phyloP scores from a whole-genome alignment of 306 rosid genomes.

The Quercus glauca region DNA sequence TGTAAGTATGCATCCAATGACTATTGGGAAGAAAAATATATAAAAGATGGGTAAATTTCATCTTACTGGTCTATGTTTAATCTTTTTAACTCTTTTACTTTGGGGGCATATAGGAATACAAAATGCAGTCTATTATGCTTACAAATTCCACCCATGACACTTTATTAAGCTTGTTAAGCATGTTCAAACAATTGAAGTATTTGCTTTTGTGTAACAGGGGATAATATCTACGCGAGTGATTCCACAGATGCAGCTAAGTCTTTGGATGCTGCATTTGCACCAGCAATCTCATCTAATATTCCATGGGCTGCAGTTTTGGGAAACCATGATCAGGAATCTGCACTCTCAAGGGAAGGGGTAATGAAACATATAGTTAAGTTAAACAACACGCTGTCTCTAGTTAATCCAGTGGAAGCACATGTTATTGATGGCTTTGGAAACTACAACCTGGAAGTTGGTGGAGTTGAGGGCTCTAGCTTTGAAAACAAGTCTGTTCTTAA shows the following conservation, averaged over 20 bases:
- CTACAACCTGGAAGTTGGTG: slow-evolving; percentile 76
- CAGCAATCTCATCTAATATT: slow-evolving; percentile 77
- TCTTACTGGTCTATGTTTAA: background rate
- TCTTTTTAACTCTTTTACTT: background rate
- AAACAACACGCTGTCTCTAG: slow-evolving; percentile 65
- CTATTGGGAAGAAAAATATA: too few relatives aligned
- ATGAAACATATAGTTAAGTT: slow-evolving; percentile 74
- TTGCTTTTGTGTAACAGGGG: slow-evolving; percentile 49
- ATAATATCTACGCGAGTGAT: slow-evolving; percentile 68
- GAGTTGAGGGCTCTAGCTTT: slow-evolving; percentile 63
- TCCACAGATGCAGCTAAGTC: slow-evolving; percentile 69
- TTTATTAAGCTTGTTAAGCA: background rate
- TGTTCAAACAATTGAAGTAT: background rate
- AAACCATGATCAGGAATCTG: slow-evolving; percentile 92
- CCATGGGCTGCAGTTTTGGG: slow-evolving; percentile 95
- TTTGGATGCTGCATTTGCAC: slow-evolving; percentile 76
- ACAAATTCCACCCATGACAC: background rate
- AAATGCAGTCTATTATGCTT: background rate
- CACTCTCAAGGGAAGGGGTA: slow-evolving; percentile 85
- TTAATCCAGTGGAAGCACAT: slow-evolving; percentile 55
- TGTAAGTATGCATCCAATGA: too few relatives aligned
- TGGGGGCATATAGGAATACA: background rate
- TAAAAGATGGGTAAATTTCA: background rate
- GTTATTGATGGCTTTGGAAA: slow-evolving; percentile 89
- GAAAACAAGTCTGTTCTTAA: slow-evolving; percentile 85